These are phyloP conservation scores for Acanthamoeba lenticulata DNA, from an alignment of 208 protist species.

Conservation along the genomic window DNA sequence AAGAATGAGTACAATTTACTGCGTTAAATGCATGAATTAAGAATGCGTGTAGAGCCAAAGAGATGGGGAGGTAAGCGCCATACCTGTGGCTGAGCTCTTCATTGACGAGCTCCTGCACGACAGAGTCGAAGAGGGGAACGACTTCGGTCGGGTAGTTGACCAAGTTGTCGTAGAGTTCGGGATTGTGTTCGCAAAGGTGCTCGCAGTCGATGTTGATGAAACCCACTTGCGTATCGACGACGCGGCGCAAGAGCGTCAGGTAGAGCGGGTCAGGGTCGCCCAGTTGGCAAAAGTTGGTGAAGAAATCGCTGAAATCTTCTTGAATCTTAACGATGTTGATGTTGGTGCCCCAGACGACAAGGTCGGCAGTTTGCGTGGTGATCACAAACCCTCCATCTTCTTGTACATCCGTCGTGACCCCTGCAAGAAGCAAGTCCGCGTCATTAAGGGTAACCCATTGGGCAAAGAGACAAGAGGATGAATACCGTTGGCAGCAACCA, in stretches of 20 bases:
- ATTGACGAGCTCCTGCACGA: constrained; percentile 71
- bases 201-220: constrained; percentile 80
- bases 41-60: neutral
- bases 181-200: constrained; percentile 74
- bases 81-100: constrained; percentile 12
- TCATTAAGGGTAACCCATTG: neutral
- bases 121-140: constrained; percentile 84
- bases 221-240: constrained; percentile 1
- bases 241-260: neutral
- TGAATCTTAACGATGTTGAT: constrained; percentile 77
- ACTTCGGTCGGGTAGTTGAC: constrained; percentile 85
- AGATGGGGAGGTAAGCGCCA: neutral
- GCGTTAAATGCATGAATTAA: neutral
- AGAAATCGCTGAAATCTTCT: constrained; percentile 78
- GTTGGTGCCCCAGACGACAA: constrained; percentile 86
- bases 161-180: constrained; percentile 81
- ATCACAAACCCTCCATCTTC: neutral
- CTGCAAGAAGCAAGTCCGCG: neutral
- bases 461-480: neutral
- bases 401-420: neutral
- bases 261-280: constrained; percentile 13
- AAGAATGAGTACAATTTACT: neutral
- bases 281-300: constrained; percentile 73
- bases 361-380: neutral
- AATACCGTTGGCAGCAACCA: neutral